Evolutionary conservation across 768 basidiomycete species (phyloP).

Genomic region (Mycena pura): DNA sequence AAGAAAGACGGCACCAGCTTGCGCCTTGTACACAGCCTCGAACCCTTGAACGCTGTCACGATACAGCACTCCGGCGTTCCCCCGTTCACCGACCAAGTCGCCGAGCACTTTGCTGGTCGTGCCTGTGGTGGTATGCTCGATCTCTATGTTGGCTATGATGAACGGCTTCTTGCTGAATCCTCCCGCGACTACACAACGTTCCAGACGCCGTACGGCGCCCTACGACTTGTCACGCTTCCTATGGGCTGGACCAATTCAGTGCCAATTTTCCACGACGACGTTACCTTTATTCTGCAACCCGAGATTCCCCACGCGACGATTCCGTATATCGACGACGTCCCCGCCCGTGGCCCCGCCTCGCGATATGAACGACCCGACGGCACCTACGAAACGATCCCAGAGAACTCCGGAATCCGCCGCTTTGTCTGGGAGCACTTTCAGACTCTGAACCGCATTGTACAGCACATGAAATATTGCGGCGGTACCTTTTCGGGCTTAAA

Average conservation of each 20-base stretch:
- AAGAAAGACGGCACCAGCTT: conserved; percentile 24
- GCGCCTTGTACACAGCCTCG: conserved; percentile 24
- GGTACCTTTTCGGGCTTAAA: conserved; percentile 37
- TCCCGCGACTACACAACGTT: conserved; percentile 42
- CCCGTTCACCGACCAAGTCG: conserved; percentile 17
- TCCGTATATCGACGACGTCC: conserved; percentile 22
- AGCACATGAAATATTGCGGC: conserved; percentile 36
- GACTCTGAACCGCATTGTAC: conserved; percentile 42
- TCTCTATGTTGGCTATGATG: conserved; percentile 36
- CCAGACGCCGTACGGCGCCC: conserved; percentile 31
- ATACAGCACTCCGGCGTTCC: conserved; percentile 26
- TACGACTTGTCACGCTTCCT: conserved; percentile 30
- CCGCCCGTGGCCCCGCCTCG: conserved; percentile 8
- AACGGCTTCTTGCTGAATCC: conserved; percentile 28
- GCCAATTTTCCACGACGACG: conserved; percentile 3
- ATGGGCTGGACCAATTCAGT: conserved; percentile 38
- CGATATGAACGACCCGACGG: neutral
- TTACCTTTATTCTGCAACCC: neutral
- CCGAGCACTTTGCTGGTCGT: neutral
- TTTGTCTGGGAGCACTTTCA: conserved; percentile 46
- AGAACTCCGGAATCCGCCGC: conserved; percentile 35
- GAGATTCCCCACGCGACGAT: conserved; percentile 9
- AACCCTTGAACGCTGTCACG: conserved; percentile 25
- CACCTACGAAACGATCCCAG: conserved; percentile 25
- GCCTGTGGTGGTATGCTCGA: conserved; percentile 21